Base-by-base conservation (phyloP, 1,284 basidiomycete species). In the Xerocomus amazonicus region DNA sequence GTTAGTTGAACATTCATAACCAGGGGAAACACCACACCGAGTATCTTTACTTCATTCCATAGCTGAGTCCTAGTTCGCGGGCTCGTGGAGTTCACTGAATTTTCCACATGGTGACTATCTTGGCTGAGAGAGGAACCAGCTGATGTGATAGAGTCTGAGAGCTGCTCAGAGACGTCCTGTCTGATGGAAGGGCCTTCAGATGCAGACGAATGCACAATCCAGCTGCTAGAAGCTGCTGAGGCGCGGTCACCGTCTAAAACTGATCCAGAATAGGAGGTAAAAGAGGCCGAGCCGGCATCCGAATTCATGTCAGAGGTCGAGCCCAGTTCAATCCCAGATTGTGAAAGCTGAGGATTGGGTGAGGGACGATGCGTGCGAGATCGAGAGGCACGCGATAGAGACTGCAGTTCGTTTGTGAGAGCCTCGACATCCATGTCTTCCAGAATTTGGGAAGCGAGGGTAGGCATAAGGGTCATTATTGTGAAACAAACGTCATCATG, bases 401-500 rank as follows among this genome's bases (percentile, higher is more conserved):
- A 59, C 63, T 75, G 37, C 74, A 95, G 75, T 60, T 90, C 84
- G 23, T 77, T 70, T 0, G 88, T 93, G 12, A 93, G 71, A 1
- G 73, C 72, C 59, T 96, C 93, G 17, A 96, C 88, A 59, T 96
- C 84, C 81, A 94, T 87, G 41, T 82, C 81, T 27, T 77, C 70
- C 14, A 91, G 71, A 12, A 96, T 77, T 57, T 89, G 83, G 14
- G 81, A 73, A 2, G 84, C 80, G 9, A 96, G 76, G 0, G 87
- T 87, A 0, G 90, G 88, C 9, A 95, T 71, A 31, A 93, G 78
- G 0, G 89, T 84, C 64, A 91, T 81, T 35, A 91, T 75, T 2
- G 90, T 94, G 63, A 86, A 96, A 10, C 83, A 81, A 41, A 83
- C 80, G 64, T 95, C 88, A 54, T 92, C 84, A 58, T 90, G 87